Conservation (phyloP, 139 green algal species). For the Chloropicon primus region DNA sequence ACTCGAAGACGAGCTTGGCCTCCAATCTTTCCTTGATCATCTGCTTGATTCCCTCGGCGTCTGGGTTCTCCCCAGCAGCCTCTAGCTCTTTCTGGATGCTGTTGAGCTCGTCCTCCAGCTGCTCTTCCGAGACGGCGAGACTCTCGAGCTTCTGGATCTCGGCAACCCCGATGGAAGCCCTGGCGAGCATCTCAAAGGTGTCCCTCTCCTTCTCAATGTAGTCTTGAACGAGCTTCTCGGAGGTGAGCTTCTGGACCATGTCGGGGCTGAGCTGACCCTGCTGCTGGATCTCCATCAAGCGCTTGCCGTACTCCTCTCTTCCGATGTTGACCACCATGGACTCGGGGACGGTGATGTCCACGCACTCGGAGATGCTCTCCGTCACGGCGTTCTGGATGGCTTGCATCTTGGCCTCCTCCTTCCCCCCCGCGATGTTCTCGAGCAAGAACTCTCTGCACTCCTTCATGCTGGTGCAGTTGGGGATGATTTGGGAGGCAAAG, state of each 20-base stretch:
- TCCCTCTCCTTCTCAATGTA: slow-evolving; percentile 20
- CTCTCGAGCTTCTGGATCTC: not conserved
- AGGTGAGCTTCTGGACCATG: slow-evolving; percentile 27
- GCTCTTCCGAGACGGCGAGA: not conserved
- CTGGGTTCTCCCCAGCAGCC: slow-evolving; percentile 14
- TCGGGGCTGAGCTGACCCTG: slow-evolving; percentile 24
- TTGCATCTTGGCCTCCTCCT: slow-evolving; percentile 5
- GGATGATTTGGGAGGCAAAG: not conserved
- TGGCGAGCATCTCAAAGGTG: slow-evolving; percentile 14
- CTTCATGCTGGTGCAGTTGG: not conserved
- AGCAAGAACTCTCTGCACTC: not conserved
- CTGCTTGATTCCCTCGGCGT: slow-evolving; percentile 22
- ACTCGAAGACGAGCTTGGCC: slow-evolving; percentile 17
- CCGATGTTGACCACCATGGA: slow-evolving; percentile 25
- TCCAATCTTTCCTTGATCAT: slow-evolving; percentile 18
- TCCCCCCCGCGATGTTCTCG: not conserved
- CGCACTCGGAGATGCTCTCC: slow-evolving; percentile 16
- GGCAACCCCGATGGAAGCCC: not conserved
- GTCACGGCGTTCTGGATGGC: slow-evolving; percentile 2
- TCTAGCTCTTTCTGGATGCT: slow-evolving; percentile 4
- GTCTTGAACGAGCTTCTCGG: slow-evolving; percentile 15
- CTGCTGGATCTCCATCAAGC: slow-evolving; percentile 17
- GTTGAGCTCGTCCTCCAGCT: slow-evolving; percentile 18
- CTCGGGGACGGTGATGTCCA: slow-evolving; percentile 27
- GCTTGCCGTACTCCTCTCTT: slow-evolving; percentile 25